These are phyloP conservation scores for Isochrysis galbana DNA, from an alignment of 78 protist genomes.

Conservation along the genomic window DNA sequence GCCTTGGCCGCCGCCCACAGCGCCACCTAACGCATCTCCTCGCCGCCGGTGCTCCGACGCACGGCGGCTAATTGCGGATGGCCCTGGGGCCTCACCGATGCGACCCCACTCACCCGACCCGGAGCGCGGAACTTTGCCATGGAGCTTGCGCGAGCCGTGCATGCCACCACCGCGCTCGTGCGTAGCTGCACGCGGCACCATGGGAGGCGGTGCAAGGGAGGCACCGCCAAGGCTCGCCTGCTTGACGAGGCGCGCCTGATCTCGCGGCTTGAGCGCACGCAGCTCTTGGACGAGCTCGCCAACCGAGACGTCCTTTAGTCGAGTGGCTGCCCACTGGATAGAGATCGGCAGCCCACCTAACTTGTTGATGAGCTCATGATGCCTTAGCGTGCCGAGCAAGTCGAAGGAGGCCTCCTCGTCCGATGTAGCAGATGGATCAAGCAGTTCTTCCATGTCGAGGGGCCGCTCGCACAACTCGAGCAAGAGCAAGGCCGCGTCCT, in stretches of 20 bases:
- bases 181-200: too few species aligned
- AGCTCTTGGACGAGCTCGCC: not conserved
- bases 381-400: not conserved
- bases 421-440: not conserved
- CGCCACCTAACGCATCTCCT: too few species aligned
- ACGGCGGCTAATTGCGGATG: too few species aligned
- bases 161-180: too few species aligned
- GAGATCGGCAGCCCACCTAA: not conserved
- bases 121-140: too few species aligned
- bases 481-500: slow-evolving; percentile 4
- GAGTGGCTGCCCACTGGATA: not conserved
- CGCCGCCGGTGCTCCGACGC: too few species aligned
- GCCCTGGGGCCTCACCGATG: too few species aligned
- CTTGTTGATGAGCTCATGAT: not conserved
- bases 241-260: not conserved
- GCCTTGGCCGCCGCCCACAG: too few species aligned
- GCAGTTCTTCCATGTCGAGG: not conserved
- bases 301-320: not conserved
- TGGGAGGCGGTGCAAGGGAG: too few species aligned
- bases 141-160: too few species aligned
- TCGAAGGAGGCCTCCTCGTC: not conserved
- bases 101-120: too few species aligned
- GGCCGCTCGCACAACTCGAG: not conserved
- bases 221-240: too few species aligned
- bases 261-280: not conserved